Base-by-base conservation (phyloP, 441 rosid genomes). In the Euphorbia corollata region DNA sequence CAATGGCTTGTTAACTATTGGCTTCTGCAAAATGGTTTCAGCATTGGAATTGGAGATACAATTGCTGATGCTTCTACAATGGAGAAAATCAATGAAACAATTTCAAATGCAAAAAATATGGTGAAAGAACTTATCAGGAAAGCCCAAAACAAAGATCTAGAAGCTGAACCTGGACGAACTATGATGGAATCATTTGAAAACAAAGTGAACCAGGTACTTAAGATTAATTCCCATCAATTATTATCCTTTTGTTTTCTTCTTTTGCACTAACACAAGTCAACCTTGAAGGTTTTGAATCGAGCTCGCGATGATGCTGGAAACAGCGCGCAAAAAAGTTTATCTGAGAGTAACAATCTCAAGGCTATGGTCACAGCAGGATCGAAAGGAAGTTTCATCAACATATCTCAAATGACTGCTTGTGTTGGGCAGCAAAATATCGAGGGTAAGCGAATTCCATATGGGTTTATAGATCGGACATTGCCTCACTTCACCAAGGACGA, bases 361-460 rank as follows among this genome's bases (percentile, higher is more conserved):
- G 97, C 99, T 32, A 94, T 94, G 98, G 98, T 94, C 71, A 94
- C 99, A 68, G 99, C 99, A 47, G 99, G 99, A 69, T 94, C 98
- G 15, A 94, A 94, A 79, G 99, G 98, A 71, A 94, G 99, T 90
- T 94, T 94, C 75, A 94, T 94, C 65, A 94, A 94, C 69, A 94
- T 91, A 72, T 94, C 99, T 58, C 98, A 94, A 77, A 94, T 94
- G 99, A 94, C 97, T 74, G 99, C 99, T 60, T 94, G 98, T 84
- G 98, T 94, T 55, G 99, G 99, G 60, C 99, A 94, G 88, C 99
- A 94, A 79, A 94, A 94, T 79, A 98, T 94, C 41, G 99, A 94
- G 87, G 99, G 99, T 65, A 94, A 90, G 77, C 93, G 99, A 62
- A 94, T 91, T 45, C 99, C 98, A 0, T 94, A 80, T 83, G 99